Percentiles rank a stretch among this genome's conserved stretches.
Evolutionary conservation across 2,329 filamentous ascomycete genomes (phyloP).

Genomic region (Bipolaris bicolor): DNA sequence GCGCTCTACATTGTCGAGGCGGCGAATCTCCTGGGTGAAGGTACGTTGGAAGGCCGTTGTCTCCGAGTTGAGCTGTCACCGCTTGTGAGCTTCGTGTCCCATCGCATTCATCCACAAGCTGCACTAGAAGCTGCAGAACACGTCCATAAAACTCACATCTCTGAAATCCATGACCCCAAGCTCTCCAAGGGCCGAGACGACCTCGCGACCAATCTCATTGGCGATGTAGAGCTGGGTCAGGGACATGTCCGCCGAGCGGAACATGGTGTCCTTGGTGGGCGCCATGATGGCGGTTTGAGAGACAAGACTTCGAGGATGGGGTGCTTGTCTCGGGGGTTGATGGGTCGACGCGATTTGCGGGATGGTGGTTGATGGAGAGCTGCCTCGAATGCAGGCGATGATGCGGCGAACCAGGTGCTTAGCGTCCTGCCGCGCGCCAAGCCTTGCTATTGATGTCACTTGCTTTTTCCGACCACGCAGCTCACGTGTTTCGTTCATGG

Average conservation of each 20-base stretch:
- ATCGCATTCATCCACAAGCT: slow-evolving; percentile 25
- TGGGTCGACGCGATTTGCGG: slow-evolving; percentile 27
- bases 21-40: slow-evolving; percentile 95
- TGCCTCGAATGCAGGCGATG: slow-evolving; percentile 34
- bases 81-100: slow-evolving; percentile 30
- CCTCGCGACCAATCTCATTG: slow-evolving; percentile 97
- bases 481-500: not conserved
- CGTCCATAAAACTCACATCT: slow-evolving; percentile 70
- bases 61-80: slow-evolving; percentile 81
- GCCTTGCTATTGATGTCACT: slow-evolving; percentile 16
- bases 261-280: slow-evolving; percentile 82
- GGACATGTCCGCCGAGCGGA: slow-evolving; percentile 99
- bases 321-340: slow-evolving; percentile 34
- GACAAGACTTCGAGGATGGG: slow-evolving; percentile 29
- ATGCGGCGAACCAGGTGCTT: slow-evolving; percentile 24
- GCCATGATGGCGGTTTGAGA: slow-evolving; percentile 59
- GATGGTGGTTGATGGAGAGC: slow-evolving; percentile 40
- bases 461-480: slow-evolving; percentile 7
- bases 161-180: slow-evolving; percentile 95
- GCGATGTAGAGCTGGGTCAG: slow-evolving; percentile 99
- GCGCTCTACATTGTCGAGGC: slow-evolving; percentile 96
- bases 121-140: slow-evolving; percentile 21
- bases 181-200: slow-evolving; percentile 94
- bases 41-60: slow-evolving; percentile 95
- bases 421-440: slow-evolving; percentile 16